phyloP scores from a whole-genome alignment of 1,139 yeast species.

The Magnusiomyces suaveolens region DNA sequence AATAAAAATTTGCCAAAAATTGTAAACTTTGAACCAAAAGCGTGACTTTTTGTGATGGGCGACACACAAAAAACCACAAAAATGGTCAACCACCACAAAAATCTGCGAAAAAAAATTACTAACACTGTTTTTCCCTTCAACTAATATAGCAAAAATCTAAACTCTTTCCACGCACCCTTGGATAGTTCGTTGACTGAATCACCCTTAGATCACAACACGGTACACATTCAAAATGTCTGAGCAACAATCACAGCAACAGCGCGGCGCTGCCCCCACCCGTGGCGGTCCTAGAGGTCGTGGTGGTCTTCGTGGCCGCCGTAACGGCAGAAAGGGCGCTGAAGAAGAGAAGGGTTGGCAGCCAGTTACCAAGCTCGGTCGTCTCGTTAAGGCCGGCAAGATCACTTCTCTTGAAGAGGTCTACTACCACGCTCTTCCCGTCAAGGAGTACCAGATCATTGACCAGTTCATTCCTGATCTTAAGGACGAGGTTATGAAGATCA shows the following conservation, averaged over 20 bases:
- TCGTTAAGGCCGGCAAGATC: constrained; percentile 98
- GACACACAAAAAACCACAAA: no score
- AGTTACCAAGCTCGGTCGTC: constrained; percentile 99
- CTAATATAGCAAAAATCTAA: not conserved
- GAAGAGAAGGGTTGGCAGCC: constrained; percentile 99
- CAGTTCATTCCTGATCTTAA: constrained; percentile 88
- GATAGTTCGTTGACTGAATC: not conserved
- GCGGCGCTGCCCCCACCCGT: constrained; percentile 25
- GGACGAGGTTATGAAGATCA: constrained; percentile 99
- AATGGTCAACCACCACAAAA: not conserved
- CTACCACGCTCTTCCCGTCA: constrained; percentile 98
- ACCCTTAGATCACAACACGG: not conserved
- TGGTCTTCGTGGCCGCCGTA: constrained; percentile 42
- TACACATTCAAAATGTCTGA: not conserved
- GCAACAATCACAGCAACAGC: not conserved
- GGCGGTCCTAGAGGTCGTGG: constrained; percentile 66
- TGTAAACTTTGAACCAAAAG: no score
- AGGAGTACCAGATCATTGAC: constrained; percentile 99
- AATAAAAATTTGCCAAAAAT: no score
- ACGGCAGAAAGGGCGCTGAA: constrained; percentile 53
- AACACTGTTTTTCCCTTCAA: no score
- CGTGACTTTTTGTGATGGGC: no score
- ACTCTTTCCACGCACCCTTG: not conserved
- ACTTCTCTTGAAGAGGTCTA: constrained; percentile 95
- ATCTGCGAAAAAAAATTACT: not conserved